Percentiles rank a stretch among this genome's conserved stretches.
phyloP scores from a whole-genome alignment of 345 rosid species.

The Carallia pectinifolia region DNA sequence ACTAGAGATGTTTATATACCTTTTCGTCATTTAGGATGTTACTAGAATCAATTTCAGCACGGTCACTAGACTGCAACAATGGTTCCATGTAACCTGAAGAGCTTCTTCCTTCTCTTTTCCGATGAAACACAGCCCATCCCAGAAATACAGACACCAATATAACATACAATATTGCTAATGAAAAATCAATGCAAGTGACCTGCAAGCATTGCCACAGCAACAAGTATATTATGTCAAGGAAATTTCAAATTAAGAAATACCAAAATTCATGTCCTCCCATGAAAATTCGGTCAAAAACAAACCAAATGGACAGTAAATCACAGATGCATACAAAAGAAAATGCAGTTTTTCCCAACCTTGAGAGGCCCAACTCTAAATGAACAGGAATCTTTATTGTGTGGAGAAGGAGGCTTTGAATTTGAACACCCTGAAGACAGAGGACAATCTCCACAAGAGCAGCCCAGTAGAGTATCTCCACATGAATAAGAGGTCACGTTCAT shows the following conservation, averaged over 20 bases:
- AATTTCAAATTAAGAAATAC: background rate
- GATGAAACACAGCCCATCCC: constrained; percentile 21
- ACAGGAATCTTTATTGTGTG: constrained; percentile 21
- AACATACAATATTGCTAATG: constrained; percentile 19
- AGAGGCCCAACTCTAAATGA: constrained; percentile 13
- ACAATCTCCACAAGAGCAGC: constrained; percentile 35
- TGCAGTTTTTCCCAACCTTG: constrained; percentile 15
- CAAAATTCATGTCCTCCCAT: background rate
- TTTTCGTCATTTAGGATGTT: constrained; percentile 34
- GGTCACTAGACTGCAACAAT: constrained; percentile 43
- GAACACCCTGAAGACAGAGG: constrained; percentile 24
- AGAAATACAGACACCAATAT: constrained; percentile 18
- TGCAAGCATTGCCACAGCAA: constrained; percentile 26
- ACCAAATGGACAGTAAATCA: background rate
- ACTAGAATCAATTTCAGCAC: constrained; percentile 40
- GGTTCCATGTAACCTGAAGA: constrained; percentile 46
- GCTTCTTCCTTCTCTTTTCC: constrained; percentile 19
- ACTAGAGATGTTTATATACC: constrained; percentile 32
- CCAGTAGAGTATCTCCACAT: constrained; percentile 24
- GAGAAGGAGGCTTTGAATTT: constrained; percentile 23
- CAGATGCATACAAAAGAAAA: constrained; percentile 6
- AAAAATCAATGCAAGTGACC: constrained; percentile 27
- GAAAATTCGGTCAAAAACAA: constrained; percentile 13
- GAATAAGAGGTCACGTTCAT: constrained; percentile 25
- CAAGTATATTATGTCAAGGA: constrained; percentile 10